Evolutionary conservation across 805 yeast species (phyloP).

Genomic region (Yarrowia bubula): DNA sequence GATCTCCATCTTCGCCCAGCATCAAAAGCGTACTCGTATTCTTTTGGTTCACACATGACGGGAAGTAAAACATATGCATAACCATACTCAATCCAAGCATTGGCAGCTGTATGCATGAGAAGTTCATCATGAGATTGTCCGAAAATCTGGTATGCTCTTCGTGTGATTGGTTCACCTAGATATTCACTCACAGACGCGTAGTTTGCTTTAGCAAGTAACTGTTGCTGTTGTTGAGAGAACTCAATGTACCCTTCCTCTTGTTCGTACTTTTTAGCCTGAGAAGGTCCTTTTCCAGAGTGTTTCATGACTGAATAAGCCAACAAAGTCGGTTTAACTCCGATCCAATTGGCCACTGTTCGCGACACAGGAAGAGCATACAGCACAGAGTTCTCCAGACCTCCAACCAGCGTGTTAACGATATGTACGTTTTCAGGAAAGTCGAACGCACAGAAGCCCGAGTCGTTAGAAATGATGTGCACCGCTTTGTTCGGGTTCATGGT

Average conservation of each 20-base stretch:
- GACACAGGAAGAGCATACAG: conserved; percentile 4
- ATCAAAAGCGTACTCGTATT: conserved; percentile 10
- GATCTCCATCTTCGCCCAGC: conserved; percentile 5
- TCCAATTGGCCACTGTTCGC: conserved; percentile 5
- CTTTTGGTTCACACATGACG: conserved; percentile 19
- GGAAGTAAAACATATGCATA: conserved; percentile 3
- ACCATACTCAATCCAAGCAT: conserved; percentile 13
- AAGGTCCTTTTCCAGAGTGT: neutral
- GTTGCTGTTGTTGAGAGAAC: conserved; percentile 3
- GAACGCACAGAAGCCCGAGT: conserved; percentile 18
- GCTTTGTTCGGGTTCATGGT: neutral
- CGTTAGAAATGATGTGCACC: conserved; percentile 10
- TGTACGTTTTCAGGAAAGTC: conserved; percentile 5
- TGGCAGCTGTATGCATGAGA: neutral
- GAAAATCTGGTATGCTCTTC: conserved; percentile 17
- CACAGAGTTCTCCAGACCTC: conserved; percentile 10
- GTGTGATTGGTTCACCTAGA: neutral
- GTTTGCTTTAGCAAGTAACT: neutral
- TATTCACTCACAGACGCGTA: conserved; percentile 4
- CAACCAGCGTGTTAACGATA: neutral
- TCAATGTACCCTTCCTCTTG: conserved; percentile 4
- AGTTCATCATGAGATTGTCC: conserved; percentile 15
- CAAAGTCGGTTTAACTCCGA: conserved; percentile 2
- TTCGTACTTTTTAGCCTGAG: conserved; percentile 8
- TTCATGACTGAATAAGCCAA: conserved; percentile 15